Percentiles rank a stretch among this genome's conserved stretches.
Evolutionary conservation across 352 stramenopile species (phyloP).

Genomic region (Globisporangium polare): DNA sequence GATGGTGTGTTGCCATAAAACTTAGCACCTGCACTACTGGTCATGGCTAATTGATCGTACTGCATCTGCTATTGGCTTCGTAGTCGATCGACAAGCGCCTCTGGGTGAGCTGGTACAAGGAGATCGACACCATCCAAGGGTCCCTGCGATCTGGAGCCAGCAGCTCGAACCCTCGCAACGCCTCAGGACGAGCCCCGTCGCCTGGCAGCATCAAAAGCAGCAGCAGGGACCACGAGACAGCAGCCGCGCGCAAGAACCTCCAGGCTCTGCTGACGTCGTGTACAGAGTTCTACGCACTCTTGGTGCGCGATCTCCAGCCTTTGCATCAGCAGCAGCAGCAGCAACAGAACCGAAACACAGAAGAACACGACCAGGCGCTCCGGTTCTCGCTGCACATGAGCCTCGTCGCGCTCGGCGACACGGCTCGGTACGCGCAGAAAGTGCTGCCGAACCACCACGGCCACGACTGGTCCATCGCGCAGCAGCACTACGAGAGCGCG

Average conservation of each 20-base stretch:
- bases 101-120: conserved; percentile 64
- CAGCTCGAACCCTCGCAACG: conserved; percentile 13
- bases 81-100: conserved; percentile 54
- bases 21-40: neutral
- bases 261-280: conserved; percentile 6
- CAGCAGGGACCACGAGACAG: neutral
- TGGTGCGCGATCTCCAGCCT: conserved; percentile 1
- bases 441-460: conserved; percentile 8
- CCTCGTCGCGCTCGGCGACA: conserved; percentile 46
- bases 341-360: neutral
- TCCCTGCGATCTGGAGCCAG: neutral
- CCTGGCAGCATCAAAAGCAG: neutral
- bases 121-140: conserved; percentile 37
- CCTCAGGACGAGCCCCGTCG: neutral
- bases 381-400: conserved; percentile 37
- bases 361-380: conserved; percentile 14
- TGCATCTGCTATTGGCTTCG: too few relatives aligned
- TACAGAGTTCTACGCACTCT: conserved; percentile 13
- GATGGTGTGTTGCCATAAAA: conserved; percentile 22
- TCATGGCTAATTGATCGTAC: neutral
- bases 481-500: conserved; percentile 34
- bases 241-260: conserved; percentile 1
- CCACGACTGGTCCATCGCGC: conserved; percentile 26
- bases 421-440: conserved; percentile 39
- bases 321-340: neutral